A percentile compares a stretch with the other conserved stretches of the same genome.
Conservation (phyloP, 2,329 filamentous ascomycete species). For the Penicillium sp. region DNA sequence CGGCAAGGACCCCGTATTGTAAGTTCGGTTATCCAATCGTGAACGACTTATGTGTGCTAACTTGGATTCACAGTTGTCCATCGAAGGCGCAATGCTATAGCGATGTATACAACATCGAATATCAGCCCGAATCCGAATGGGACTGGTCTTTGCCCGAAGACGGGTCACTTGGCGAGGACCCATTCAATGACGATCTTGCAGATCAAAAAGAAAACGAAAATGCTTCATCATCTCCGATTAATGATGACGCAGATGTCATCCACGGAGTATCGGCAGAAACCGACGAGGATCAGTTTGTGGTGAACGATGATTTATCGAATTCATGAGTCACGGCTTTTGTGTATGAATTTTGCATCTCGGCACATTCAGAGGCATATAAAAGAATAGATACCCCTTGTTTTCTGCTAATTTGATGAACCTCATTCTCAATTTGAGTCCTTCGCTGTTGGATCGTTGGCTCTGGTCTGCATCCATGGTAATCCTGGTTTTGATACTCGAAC, state of each 20-base stretch:
- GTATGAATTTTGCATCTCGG: not conserved
- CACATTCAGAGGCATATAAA: not conserved
- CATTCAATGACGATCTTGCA: not conserved
- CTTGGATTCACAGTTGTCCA: slow-evolving; percentile 22
- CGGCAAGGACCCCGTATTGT: slow-evolving; percentile 40
- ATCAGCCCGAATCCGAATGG: slow-evolving; percentile 1
- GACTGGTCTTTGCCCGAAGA: not conserved
- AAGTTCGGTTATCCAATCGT: slow-evolving; percentile 13
- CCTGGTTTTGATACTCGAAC: too few species aligned
- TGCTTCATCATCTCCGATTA: not conserved
- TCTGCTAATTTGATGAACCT: not conserved
- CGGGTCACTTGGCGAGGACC: not conserved
- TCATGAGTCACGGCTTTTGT: not conserved
- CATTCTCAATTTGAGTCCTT: not conserved
- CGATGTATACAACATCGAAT: slow-evolving; percentile 26
- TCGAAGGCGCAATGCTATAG: slow-evolving; percentile 23
- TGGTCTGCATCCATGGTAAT: too few species aligned
- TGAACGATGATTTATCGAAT: slow-evolving; percentile 1
- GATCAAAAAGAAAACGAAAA: not conserved
- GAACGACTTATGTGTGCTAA: slow-evolving; percentile 4
- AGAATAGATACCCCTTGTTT: slow-evolving; percentile 11
- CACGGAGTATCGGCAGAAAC: not conserved
- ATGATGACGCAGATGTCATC: not conserved
- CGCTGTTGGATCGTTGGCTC: too few species aligned
- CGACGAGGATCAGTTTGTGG: not conserved